Evolutionary conservation across 352 stramenopile genomes (phyloP).

Genomic region (Globisporangium polare): DNA sequence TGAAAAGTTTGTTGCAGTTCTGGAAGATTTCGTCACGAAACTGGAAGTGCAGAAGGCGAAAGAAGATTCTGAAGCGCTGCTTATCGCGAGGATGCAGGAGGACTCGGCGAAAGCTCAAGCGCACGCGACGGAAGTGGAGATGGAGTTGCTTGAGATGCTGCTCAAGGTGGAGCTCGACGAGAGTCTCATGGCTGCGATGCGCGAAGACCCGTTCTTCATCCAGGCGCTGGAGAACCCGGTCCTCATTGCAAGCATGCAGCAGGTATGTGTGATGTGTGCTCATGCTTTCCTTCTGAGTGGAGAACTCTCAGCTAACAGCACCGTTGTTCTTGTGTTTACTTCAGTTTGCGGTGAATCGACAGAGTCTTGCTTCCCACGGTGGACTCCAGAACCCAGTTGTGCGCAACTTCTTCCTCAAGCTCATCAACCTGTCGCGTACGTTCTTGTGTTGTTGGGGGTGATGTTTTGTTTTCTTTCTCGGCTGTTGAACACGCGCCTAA

Average conservation of each 20-base stretch:
- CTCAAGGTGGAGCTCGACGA: slow-evolving; percentile 41
- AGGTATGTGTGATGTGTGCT: slow-evolving; percentile 35
- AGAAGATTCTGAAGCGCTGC: background rate
- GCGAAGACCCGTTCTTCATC: slow-evolving; percentile 50
- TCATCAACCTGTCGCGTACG: slow-evolving; percentile 59
- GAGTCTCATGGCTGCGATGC: slow-evolving; percentile 57
- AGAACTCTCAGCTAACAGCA: background rate
- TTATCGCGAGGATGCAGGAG: slow-evolving; percentile 3
- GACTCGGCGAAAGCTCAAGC: background rate
- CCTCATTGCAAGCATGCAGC: slow-evolving; percentile 58
- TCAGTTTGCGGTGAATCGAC: slow-evolving; percentile 55
- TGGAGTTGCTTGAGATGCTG: slow-evolving; percentile 40
- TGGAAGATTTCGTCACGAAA: slow-evolving; percentile 35
- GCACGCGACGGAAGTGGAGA: slow-evolving; percentile 12
- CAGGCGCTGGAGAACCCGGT: slow-evolving; percentile 42
- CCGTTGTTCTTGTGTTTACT: background rate
- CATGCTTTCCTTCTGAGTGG: background rate
- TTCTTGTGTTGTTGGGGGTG: no score
- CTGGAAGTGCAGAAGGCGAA: slow-evolving; percentile 21
- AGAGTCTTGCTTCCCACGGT: slow-evolving; percentile 30
- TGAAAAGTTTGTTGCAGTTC: slow-evolving; percentile 24
- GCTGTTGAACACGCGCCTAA: background rate
- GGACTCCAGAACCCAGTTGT: slow-evolving; percentile 33
- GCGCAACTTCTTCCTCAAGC: slow-evolving; percentile 56
- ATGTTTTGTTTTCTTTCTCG: no score